Conservation (phyloP, 768 basidiomycete genomes). For the Panus rudis region DNA sequence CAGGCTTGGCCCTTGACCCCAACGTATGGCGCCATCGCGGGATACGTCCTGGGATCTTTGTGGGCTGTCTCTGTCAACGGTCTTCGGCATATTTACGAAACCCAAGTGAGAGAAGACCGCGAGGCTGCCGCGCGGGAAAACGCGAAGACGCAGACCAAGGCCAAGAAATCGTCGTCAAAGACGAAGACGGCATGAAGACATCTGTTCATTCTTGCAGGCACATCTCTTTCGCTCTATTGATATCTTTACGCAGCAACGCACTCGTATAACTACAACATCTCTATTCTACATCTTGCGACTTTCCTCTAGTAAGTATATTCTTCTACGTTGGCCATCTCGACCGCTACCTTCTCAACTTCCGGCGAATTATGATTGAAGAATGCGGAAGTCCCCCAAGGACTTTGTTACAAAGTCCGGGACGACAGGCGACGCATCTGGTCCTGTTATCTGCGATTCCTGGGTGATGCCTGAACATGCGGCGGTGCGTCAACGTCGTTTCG, state of each 20-base stretch:
- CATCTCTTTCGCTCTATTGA: constrained; percentile 2
- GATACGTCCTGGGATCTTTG: constrained; percentile 58
- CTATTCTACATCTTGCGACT: not conserved
- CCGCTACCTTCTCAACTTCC: not conserved
- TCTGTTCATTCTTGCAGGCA: constrained; percentile 1
- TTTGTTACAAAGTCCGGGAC: constrained; percentile 77
- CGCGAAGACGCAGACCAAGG: not conserved
- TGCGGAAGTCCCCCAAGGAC: constrained; percentile 75
- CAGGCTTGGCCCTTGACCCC: constrained; percentile 83
- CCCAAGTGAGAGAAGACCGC: not conserved
- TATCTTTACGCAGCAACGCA: not conserved
- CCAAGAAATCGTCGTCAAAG: not conserved
- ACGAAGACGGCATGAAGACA: constrained; percentile 1
- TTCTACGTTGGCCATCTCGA: not conserved
- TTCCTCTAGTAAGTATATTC: not conserved
- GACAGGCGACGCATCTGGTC: constrained; percentile 59
- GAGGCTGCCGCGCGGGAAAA: not conserved
- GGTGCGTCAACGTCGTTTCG: not conserved
- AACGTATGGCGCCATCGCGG: constrained; percentile 61
- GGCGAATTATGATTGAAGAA: constrained; percentile 6
- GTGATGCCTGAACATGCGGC: constrained; percentile 59
- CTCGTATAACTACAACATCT: constrained; percentile 3
- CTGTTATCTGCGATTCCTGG: constrained; percentile 63
- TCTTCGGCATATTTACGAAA: constrained; percentile 6
- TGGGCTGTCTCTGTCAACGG: constrained; percentile 41